Evolutionary conservation across 2,329 filamentous ascomycete genomes (phyloP).

Genomic region (Rutstroemia sp.): DNA sequence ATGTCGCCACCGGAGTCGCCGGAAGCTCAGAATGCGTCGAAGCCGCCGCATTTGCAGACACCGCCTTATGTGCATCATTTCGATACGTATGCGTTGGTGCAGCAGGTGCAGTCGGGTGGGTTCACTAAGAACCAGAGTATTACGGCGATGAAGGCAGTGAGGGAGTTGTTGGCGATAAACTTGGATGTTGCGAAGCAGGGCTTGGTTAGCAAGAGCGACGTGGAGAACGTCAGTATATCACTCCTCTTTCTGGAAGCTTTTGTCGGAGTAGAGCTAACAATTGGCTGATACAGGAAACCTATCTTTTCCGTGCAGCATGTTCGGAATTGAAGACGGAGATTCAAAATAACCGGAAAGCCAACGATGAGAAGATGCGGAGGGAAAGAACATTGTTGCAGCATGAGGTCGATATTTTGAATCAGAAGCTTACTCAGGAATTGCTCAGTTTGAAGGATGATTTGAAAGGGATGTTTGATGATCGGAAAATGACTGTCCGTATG

Average conservation of each 20-base stretch:
- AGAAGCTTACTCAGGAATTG: conserved; percentile 78
- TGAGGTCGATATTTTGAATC: conserved; percentile 86
- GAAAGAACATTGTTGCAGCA: conserved; percentile 84
- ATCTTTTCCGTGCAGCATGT: conserved; percentile 89
- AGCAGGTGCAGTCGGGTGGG: conserved; percentile 62
- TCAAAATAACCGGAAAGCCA: conserved; percentile 64
- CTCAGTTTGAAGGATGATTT: conserved; percentile 78
- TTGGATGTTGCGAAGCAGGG: conserved; percentile 72
- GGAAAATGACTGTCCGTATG: conserved; percentile 84
- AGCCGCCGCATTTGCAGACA: conserved; percentile 61
- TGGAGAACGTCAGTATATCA: conserved; percentile 59
- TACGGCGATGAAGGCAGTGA: conserved; percentile 87
- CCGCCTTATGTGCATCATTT: conserved; percentile 92
- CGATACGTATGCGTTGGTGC: conserved; percentile 85
- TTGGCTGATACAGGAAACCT: conserved; percentile 55
- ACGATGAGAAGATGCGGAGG: conserved; percentile 74
- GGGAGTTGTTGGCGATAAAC: conserved; percentile 68
- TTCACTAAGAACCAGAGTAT: conserved; percentile 71
- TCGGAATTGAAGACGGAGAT: conserved; percentile 87
- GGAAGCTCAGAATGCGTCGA: conserved; percentile 33
- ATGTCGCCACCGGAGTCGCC: conserved; percentile 37
- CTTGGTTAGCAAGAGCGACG: conserved; percentile 82
- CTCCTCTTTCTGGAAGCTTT: neutral
- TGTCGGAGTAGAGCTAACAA: neutral
- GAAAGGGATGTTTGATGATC: conserved; percentile 93